A percentile compares a stretch with the other conserved stretches of the same genome.
phyloP scores from a whole-genome alignment of 2,329 filamentous ascomycete genomes.

The Aspergillus aculeatinus region DNA sequence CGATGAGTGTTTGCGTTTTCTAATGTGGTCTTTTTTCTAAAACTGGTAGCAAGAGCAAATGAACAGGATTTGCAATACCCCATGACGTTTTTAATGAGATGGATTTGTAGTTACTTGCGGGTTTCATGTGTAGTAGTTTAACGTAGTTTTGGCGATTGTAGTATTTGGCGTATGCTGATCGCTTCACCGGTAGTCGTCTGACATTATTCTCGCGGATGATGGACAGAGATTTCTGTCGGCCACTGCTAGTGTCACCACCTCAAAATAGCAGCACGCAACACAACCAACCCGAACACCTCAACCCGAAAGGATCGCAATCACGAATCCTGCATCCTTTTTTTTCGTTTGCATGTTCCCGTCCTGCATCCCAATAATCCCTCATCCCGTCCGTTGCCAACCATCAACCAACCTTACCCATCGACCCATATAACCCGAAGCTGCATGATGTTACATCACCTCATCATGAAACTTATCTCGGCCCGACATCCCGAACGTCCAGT shows the following conservation, averaged over 20 bases:
- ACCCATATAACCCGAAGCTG: not conserved
- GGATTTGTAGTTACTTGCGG: not conserved
- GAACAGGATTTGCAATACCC: constrained; percentile 29
- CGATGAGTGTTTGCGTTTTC: constrained; percentile 20
- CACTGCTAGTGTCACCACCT: too few species aligned
- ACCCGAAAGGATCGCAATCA: too few species aligned
- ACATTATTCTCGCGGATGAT: too few species aligned
- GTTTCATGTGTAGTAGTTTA: not conserved
- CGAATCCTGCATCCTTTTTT: too few species aligned
- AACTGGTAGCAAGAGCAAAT: constrained; percentile 27
- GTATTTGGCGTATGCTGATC: too few species aligned
- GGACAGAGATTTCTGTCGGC: not conserved
- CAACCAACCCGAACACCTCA: too few species aligned
- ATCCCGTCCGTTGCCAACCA: too few species aligned
- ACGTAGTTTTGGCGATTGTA: too few species aligned
- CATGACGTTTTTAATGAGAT: not conserved
- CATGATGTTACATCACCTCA: not conserved
- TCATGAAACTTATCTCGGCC: not conserved
- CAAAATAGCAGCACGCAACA: too few species aligned
- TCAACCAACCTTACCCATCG: not conserved
- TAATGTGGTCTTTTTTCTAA: constrained; percentile 25
- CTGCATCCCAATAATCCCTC: too few species aligned
- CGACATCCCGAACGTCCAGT: not conserved
- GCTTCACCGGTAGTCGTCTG: too few species aligned
- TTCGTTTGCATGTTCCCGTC: too few species aligned